phyloP scores from a whole-genome alignment of 139 green algal genomes.

The Chlorella sp. region DNA sequence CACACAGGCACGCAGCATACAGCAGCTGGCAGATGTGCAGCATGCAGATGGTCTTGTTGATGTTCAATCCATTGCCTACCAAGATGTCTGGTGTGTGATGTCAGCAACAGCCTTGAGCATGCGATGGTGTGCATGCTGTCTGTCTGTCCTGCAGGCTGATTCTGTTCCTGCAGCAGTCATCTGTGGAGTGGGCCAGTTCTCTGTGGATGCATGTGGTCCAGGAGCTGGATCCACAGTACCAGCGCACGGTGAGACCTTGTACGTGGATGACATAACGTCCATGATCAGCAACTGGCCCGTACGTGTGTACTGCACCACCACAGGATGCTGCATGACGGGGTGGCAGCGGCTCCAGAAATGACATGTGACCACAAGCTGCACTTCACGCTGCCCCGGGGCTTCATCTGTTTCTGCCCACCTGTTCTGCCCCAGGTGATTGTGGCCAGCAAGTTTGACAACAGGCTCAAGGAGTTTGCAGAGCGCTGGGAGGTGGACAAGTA shows the following conservation, averaged over 20 bases:
- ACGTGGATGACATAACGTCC: too few relatives aligned
- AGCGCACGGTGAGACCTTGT: slow-evolving; percentile 45
- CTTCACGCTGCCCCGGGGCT: background rate
- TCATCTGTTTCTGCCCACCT: background rate
- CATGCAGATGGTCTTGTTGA: slow-evolving; percentile 82
- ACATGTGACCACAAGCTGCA: too few relatives aligned
- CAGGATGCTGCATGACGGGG: too few relatives aligned
- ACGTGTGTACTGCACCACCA: too few relatives aligned
- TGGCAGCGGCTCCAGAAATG: too few relatives aligned
- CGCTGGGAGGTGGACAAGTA: slow-evolving; percentile 94
- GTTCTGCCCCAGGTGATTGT: slow-evolving; percentile 68
- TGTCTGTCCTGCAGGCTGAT: slow-evolving; percentile 87
- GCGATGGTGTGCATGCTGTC: too few relatives aligned
- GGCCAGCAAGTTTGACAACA: slow-evolving; percentile 94
- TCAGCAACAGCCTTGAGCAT: too few relatives aligned
- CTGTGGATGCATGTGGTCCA: slow-evolving; percentile 88
- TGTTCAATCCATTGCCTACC: slow-evolving; percentile 84
- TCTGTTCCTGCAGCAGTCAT: slow-evolving; percentile 91
- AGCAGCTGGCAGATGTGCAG: too few relatives aligned
- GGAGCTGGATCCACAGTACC: slow-evolving; percentile 85
- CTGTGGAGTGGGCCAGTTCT: slow-evolving; percentile 87
- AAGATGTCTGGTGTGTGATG: too few relatives aligned
- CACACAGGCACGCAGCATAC: too few relatives aligned
- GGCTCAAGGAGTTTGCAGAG: slow-evolving; percentile 87
- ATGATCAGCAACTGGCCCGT: too few relatives aligned